These are phyloP conservation scores for Pythium oligandrum DNA, from an alignment of 352 stramenopile species.

Conservation along the genomic window DNA sequence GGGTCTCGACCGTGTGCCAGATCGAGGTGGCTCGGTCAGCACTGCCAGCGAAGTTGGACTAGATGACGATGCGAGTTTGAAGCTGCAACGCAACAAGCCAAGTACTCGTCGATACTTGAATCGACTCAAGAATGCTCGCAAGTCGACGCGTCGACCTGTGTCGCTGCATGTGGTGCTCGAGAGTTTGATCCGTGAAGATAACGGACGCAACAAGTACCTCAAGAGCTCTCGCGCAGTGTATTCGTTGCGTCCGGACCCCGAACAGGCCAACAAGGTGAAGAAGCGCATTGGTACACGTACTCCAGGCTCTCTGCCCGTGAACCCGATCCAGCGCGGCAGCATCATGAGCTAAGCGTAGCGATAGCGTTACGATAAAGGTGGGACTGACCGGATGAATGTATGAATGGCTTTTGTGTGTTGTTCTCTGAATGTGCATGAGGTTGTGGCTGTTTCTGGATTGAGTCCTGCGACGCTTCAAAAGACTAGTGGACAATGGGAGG, in stretches of 20 bases:
- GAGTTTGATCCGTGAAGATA: slow-evolving; percentile 77
- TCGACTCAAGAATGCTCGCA: slow-evolving; percentile 69
- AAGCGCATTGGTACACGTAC: slow-evolving; percentile 70
- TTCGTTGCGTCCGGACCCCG: slow-evolving; percentile 65
- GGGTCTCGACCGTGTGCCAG: not conserved
- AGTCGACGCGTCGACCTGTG: slow-evolving; percentile 52
- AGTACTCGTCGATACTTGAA: slow-evolving; percentile 78
- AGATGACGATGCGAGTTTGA: slow-evolving; percentile 18
- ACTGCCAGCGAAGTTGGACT: not conserved
- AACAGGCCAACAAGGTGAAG: slow-evolving; percentile 72
- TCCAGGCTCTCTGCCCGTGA: slow-evolving; percentile 45
- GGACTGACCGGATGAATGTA: not conserved
- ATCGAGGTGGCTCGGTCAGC: not conserved
- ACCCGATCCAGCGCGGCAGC: slow-evolving; percentile 68
- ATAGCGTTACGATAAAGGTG: not conserved
- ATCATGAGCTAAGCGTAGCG: slow-evolving; percentile 26
- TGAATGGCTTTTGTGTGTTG: too few species aligned
- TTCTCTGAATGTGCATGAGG: too few species aligned
- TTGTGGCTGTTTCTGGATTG: too few species aligned
- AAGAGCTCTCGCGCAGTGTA: slow-evolving; percentile 78
- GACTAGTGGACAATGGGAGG: slow-evolving; percentile 4
- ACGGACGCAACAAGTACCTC: slow-evolving; percentile 75
- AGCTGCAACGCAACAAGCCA: slow-evolving; percentile 67
- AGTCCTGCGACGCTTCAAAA: too few species aligned
- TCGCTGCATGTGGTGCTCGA: slow-evolving; percentile 72